Base-by-base conservation (phyloP, 2,329 filamentous ascomycete species). In the Fusarium cyanostomum region DNA sequence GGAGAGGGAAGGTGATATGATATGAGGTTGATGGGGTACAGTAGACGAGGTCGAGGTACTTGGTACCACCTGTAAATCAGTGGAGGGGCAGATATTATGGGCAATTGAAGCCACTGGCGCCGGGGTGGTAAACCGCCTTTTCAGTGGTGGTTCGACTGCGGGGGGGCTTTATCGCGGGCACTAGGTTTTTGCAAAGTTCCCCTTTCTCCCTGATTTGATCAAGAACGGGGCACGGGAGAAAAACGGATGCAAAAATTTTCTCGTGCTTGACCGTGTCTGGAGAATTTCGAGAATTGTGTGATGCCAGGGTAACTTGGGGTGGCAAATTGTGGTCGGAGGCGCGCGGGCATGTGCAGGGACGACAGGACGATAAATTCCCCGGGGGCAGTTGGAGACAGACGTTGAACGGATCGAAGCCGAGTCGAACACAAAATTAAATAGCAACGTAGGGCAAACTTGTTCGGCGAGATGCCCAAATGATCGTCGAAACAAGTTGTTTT, bases 321-420 rank as follows among this genome's bases (percentile, higher is more conserved):
- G 68, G 68, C 68, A 71, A 71, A 71, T 66, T 71, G 46, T 60
- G 54, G 56, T 59, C 56, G 52, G 56, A 58, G 62, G 45, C 55
- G 60, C 51, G 60, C 63, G 67, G 60, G 57, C 68, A 64, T 70
- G 68, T 71, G 68, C 68, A 67, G 62, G 59, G 67, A 71, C 68
- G 56, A 71, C 57, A 71, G 67, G 68, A 62, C 42, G 37, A 64
- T 44, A 65, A 65, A 71, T 68, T 70, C 58, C 65, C 66, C 66
- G 62, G 64, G 49, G 46, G 37, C 56, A 53, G 50, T 53, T 48
- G 48, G 28, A 39, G 59, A 42, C 39, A 44, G 43, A 38, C 18
- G 39, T 62, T 46, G 61, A 53, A 61, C 48, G 41, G 60, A 41
- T 50, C 45, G 45, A 42, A 35, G 54, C 31, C 18, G 52, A 53